phyloP scores from a whole-genome alignment of 140 eudicot species.

The Oenanthe javanica region DNA sequence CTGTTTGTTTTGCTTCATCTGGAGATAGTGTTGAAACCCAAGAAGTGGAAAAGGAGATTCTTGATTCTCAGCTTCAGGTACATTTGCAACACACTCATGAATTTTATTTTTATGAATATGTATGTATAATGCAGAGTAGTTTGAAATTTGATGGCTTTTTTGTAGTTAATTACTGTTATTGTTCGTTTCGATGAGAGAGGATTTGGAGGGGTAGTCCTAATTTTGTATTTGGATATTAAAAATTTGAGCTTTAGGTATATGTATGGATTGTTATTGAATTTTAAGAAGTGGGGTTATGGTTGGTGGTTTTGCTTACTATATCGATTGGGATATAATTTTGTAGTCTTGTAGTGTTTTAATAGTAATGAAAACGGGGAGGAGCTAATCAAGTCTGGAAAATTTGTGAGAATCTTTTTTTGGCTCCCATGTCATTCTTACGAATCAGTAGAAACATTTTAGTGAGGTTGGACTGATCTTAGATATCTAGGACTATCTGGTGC shows the following conservation, averaged over 20 bases:
- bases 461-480: not conserved
- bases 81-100: not conserved
- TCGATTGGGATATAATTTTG: not conserved
- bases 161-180: not conserved
- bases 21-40: constrained; percentile 8
- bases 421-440: no score
- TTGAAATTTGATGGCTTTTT: not conserved
- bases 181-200: not conserved
- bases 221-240: not conserved
- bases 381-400: not conserved
- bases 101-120: not conserved
- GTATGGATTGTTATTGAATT: not conserved
- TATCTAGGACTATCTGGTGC: no score
- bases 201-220: not conserved
- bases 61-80: constrained; percentile 8
- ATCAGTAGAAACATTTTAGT: not conserved
- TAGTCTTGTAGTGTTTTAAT: not conserved
- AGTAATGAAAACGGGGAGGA: not conserved
- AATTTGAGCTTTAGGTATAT: not conserved
- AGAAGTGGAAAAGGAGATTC: not conserved
- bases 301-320: not conserved
- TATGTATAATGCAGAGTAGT: not conserved
- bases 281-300: not conserved
- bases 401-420: no score
- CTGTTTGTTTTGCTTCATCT: not conserved